A percentile compares a stretch with the other conserved stretches of the same genome.
Evolutionary conservation across 179 eudicot genomes (phyloP).

Genomic region (Silene coronaria): DNA sequence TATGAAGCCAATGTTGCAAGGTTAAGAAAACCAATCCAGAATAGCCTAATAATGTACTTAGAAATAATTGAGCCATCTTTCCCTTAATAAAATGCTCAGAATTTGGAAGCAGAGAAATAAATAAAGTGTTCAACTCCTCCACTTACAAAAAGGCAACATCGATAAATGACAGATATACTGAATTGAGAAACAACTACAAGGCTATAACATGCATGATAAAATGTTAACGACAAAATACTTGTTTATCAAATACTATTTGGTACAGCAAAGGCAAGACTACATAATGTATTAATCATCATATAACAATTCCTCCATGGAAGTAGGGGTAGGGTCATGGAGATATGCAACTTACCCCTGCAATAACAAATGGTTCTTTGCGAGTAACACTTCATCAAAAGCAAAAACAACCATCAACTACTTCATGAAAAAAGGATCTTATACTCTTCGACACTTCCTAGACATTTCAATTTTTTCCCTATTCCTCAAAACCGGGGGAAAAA

Average conservation of each 20-base stretch:
- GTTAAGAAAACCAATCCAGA: neutral
- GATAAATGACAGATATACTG: neutral
- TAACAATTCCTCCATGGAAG: too few species aligned
- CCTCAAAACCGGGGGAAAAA: too few species aligned
- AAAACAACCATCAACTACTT: too few species aligned
- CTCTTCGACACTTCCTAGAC: too few species aligned
- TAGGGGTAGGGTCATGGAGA: too few species aligned
- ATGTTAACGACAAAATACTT: neutral
- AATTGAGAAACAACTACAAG: neutral
- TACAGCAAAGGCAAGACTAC: neutral
- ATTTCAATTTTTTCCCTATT: too few species aligned
- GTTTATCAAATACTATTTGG: neutral
- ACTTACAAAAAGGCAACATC: neutral
- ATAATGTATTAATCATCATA: too few species aligned
- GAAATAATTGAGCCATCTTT: neutral
- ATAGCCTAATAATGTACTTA: neutral
- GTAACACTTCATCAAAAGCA: too few species aligned
- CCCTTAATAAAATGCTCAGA: neutral
- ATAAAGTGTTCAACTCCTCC: neutral
- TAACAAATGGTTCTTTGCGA: too few species aligned
- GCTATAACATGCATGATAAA: neutral
- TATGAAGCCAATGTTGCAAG: slow-evolving; percentile 5
- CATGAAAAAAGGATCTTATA: too few species aligned
- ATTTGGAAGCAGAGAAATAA: neutral
- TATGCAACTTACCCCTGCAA: too few species aligned